Evolutionary conservation across 148 eudicot species (phyloP).

Genomic region (Cornus suecica): DNA sequence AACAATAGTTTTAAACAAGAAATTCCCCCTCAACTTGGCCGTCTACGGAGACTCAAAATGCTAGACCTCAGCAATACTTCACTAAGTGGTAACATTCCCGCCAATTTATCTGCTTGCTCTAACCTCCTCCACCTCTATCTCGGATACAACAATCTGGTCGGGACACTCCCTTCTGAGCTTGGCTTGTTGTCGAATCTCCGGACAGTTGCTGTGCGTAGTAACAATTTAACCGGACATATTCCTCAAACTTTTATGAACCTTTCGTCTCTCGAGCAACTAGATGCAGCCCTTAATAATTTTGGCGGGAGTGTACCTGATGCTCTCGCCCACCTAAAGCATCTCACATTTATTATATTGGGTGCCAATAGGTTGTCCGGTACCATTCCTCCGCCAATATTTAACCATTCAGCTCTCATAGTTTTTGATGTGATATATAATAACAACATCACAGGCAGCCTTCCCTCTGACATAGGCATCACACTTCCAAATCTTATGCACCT

Average conservation of each 20-base stretch:
- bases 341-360: background rate
- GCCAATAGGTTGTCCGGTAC: conserved; percentile 8
- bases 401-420: background rate
- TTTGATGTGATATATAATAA: background rate
- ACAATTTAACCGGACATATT: conserved; percentile 12
- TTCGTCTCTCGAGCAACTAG: conserved; percentile 3
- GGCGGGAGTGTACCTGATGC: conserved; percentile 3
- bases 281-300: background rate
- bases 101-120: background rate
- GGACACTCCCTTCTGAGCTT: background rate
- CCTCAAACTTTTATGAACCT: conserved; percentile 15
- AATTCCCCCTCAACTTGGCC: background rate
- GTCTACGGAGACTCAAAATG: background rate
- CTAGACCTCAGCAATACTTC: background rate
- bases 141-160: background rate
- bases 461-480: conserved; percentile 6
- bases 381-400: conserved; percentile 17
- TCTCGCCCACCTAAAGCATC: conserved; percentile 5
- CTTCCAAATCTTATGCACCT: conserved; percentile 21
- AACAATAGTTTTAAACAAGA: background rate
- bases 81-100: background rate
- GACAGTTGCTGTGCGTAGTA: background rate
- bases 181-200: background rate
- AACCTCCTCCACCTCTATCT: background rate
- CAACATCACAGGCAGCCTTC: conserved; percentile 16